Conservation (phyloP, 805 yeast genomes). For the Kuraishia capsulata region DNA sequence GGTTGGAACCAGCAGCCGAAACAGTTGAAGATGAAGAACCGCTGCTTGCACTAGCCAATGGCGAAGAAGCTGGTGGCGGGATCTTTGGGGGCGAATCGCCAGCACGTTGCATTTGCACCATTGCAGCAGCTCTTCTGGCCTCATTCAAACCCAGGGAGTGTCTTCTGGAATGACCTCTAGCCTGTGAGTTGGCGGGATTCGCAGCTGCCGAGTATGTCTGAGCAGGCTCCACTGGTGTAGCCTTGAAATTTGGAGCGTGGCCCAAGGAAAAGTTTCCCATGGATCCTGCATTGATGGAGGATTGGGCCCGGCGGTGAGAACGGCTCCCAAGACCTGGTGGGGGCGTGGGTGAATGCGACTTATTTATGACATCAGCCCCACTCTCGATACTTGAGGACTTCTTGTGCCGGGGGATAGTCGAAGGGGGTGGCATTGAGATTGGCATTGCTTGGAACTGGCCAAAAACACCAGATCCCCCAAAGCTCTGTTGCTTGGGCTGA, state of each 20-base stretch:
- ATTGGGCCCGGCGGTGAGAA: slow-evolving; percentile 37
- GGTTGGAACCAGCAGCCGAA: too few species aligned
- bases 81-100: slow-evolving; percentile 22
- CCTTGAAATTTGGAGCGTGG: slow-evolving; percentile 3
- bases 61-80: slow-evolving; percentile 5
- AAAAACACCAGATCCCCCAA: slow-evolving; percentile 2
- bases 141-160: slow-evolving; percentile 88
- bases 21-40: too few species aligned
- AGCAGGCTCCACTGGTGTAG: slow-evolving; percentile 11
- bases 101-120: slow-evolving; percentile 65
- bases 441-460: slow-evolving; percentile 11
- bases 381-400: slow-evolving; percentile 5
- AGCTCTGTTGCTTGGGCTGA: too few species aligned
- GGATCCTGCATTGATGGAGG: slow-evolving; percentile 25
- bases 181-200: slow-evolving; percentile 11
- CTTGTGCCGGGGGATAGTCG: slow-evolving; percentile 18
- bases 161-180: slow-evolving; percentile 76
- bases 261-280: slow-evolving; percentile 21
- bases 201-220: slow-evolving; percentile 6
- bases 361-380: slow-evolving; percentile 8
- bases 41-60: too few species aligned
- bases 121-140: slow-evolving; percentile 96
- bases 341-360: slow-evolving; percentile 14
- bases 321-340: slow-evolving; percentile 4
- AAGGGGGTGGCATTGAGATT: slow-evolving; percentile 4